Evolutionary conservation across 495 filamentous ascomycete genomes (phyloP).

Genomic region (Penicillium bialowiezense): DNA sequence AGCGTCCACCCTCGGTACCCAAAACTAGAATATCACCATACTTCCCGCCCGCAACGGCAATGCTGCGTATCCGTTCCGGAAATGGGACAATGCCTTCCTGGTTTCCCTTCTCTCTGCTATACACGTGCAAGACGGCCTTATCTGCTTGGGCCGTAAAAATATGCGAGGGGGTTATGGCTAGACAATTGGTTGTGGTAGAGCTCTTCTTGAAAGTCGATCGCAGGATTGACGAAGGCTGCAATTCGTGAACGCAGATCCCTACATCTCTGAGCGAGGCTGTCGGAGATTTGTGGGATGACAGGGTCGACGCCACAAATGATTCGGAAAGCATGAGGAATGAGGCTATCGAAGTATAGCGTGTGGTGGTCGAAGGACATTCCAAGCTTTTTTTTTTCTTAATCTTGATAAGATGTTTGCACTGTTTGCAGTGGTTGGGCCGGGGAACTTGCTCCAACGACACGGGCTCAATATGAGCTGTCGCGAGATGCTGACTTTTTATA

Average conservation of each 20-base stretch:
- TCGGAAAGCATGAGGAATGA: constrained; percentile 70
- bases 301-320: constrained; percentile 73
- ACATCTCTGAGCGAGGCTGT: constrained; percentile 70
- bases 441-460: too few species aligned
- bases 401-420: constrained; percentile 40
- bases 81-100: constrained; percentile 86
- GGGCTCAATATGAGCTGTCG: background rate
- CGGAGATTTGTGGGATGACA: constrained; percentile 59
- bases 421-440: constrained; percentile 32
- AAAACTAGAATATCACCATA: constrained; percentile 69
- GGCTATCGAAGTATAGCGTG: constrained; percentile 6
- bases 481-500: too few species aligned
- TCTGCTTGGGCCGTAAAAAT: constrained; percentile 87
- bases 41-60: constrained; percentile 58
- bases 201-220: constrained; percentile 89
- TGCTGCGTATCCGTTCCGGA: constrained; percentile 75
- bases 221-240: constrained; percentile 68
- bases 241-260: constrained; percentile 78
- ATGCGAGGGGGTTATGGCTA: constrained; percentile 80
- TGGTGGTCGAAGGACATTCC: constrained; percentile 11
- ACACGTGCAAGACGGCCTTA: constrained; percentile 90
- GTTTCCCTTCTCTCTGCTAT: constrained; percentile 75
- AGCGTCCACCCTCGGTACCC: constrained; percentile 80
- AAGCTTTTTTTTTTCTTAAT: constrained; percentile 30
- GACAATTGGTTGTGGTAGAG: constrained; percentile 69